These are phyloP conservation scores for Lactifluus rugatus DNA, from an alignment of 768 basidiomycete genomes.

Conservation along the genomic window DNA sequence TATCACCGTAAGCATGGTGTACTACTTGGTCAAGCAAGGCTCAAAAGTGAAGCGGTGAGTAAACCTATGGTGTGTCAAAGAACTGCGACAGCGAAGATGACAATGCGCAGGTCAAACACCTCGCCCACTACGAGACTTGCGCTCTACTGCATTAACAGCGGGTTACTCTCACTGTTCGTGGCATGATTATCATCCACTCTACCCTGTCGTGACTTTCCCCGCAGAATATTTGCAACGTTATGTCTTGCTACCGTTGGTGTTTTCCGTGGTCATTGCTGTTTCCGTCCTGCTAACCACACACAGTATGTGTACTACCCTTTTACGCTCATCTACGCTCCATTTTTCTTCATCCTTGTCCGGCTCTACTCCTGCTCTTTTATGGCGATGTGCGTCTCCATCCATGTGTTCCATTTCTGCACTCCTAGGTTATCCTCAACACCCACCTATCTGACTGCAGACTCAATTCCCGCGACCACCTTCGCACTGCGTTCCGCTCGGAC, in stretches of 20 bases:
- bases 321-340: background rate
- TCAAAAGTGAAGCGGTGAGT: background rate
- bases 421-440: background rate
- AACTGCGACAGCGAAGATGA: background rate
- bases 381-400: background rate
- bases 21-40: background rate
- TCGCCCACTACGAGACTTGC: background rate
- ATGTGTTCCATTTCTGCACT: background rate
- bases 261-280: background rate
- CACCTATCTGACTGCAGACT: background rate
- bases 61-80: background rate
- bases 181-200: background rate
- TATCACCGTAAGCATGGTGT: constrained; percentile 1
- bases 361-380: constrained; percentile 2
- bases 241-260: background rate
- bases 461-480: background rate
- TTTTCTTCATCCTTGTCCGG: background rate
- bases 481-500: background rate
- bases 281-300: background rate
- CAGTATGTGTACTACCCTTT: background rate
- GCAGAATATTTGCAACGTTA: background rate
- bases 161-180: background rate
- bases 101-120: background rate
- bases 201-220: background rate
- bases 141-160: background rate